Base-by-base conservation (phyloP, 805 yeast species). In the Ascoidea rubescens region DNA sequence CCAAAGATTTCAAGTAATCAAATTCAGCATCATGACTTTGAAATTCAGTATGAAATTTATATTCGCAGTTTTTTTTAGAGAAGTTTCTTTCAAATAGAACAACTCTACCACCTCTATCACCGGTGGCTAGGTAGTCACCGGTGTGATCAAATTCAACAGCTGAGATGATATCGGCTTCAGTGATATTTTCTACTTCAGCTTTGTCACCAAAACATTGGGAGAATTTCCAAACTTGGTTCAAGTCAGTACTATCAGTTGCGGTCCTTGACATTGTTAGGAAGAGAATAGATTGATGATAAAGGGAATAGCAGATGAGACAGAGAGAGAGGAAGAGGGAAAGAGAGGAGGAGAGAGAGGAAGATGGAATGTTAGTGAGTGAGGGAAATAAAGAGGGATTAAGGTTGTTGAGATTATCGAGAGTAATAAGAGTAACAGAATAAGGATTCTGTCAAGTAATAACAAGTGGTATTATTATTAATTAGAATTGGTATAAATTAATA, bases 181-280 rank as follows among this genome's bases (percentile, higher is more conserved):
- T 89, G 62, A 90, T 87, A 62, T 82, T 85, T 58, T 91, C 98
- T 53, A 90, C 84, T 66, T 93, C 99, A 49, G 96, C 96, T 67
- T 95, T 93, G 68, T 93, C 99, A 57, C 99, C 99, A 74, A 93
- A 93, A 67, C 99, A 93, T 68, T 90, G 98, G 60, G 95, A 85
- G 67, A 90, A 90, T 67, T 87, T 88, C 91, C 91, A 84, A 54
- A 72, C 65, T 52, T 71, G 67, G 51, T 59, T 57, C 45, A 58
- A 53, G 52, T 60, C 57, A 17, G 64, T 59, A 50, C 53, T 55
- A 32, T 53, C 56, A n/a, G 48, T 51, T 21, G 28, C 28, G 44
- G 45, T 53, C 4, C 14, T 37, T 37, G 43, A 37, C 43, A 37
- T 37, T 10, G 4, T 37, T 37, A 3, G 28, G 28, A 21, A 21